Evolutionary conservation across 805 yeast species (phyloP).

Genomic region (Metschnikowia lachancei): DNA sequence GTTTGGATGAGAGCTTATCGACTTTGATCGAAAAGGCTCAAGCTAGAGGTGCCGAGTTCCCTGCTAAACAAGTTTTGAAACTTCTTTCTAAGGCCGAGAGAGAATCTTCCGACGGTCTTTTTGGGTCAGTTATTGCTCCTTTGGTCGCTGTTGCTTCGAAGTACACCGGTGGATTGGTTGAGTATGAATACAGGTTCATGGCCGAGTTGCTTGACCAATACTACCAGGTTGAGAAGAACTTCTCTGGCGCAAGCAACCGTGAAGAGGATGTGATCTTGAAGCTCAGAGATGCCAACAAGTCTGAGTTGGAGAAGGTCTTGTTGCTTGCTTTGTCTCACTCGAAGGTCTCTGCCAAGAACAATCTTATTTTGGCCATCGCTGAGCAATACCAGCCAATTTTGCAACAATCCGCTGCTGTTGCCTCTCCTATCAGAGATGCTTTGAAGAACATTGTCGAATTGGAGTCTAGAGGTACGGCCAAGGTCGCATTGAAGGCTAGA

Average conservation of each 20-base stretch:
- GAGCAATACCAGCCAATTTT: conserved; percentile 77
- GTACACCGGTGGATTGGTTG: conserved; percentile 71
- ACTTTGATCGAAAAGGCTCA: conserved; percentile 64
- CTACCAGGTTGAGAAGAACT: conserved; percentile 71
- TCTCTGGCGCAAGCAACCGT: conserved; percentile 70
- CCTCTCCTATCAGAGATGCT: conserved; percentile 63
- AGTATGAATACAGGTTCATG: conserved; percentile 79
- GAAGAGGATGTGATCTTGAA: conserved; percentile 87
- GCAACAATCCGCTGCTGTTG: conserved; percentile 63
- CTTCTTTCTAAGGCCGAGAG: conserved; percentile 61
- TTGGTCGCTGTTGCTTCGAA: conserved; percentile 65
- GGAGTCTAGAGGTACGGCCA: conserved; percentile 86
- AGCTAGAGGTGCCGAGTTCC: conserved; percentile 79
- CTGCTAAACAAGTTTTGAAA: conserved; percentile 80
- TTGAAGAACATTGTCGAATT: conserved; percentile 81
- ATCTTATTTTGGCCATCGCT: conserved; percentile 80
- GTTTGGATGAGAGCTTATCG: conserved; percentile 66
- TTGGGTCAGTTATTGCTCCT: conserved; percentile 66
- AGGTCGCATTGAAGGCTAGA: conserved; percentile 92
- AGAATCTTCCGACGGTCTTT: conserved; percentile 42
- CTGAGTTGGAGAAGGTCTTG: conserved; percentile 71
- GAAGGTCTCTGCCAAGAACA: conserved; percentile 90
- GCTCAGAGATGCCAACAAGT: conserved; percentile 84
- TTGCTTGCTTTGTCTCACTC: conserved; percentile 80
- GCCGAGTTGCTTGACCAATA: conserved; percentile 69